Evolutionary conservation across 2,329 filamentous ascomycete genomes (phyloP), one percentile per base, ranked within the genome.

Genomic region (Clarireedia sp.): DNA sequence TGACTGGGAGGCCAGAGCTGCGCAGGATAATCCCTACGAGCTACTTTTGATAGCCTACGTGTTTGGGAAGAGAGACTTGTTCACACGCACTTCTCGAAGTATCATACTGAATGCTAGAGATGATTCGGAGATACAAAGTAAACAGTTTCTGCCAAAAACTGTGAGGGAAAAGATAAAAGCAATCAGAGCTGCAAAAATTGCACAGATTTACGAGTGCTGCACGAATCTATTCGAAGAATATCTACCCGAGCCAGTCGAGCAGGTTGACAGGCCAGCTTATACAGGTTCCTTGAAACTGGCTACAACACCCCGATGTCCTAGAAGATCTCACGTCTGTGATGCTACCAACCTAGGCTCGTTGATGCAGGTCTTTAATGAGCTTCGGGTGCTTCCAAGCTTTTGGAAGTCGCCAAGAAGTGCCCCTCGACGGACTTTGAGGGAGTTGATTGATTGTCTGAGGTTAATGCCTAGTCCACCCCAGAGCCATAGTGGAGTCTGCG

Each of bases 291-390:
- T 70, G 26, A 52, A 63, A n/a, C 60, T 76, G 3, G 73, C 70
- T 1, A 72, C 68, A 33, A 68, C 64, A 0, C 71, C 76, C 3
- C 71, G 78, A 36, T 81, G 78, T 55, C 75, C 76, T 16, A 76
- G 71, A 55, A 75, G 75, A 0, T 76, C 72, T 53, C 76, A 75
- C 53, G 67, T 69, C 62, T 81, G 78, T 54, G 78, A 81, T 58
- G 76, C 77, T 0, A 72, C 73, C 0, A 79, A 78, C 52, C 68
- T 81, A 0, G 78, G 78, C 3, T 81, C 77, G 76, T 62, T 79
- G 36, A 77, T 80, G 73, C 68, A 78, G n/a, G 67, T 74, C 0
- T 76, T 74, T 52, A 74, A 74, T 50, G 75, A 79, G 59, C 67
- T 79, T 51, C 70, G 71, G 43, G 65, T 79, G 1, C 61, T 78